These are phyloP conservation scores for Lachnellula arida DNA, from an alignment of 2,329 filamentous ascomycete genomes.

Conservation along the genomic window DNA sequence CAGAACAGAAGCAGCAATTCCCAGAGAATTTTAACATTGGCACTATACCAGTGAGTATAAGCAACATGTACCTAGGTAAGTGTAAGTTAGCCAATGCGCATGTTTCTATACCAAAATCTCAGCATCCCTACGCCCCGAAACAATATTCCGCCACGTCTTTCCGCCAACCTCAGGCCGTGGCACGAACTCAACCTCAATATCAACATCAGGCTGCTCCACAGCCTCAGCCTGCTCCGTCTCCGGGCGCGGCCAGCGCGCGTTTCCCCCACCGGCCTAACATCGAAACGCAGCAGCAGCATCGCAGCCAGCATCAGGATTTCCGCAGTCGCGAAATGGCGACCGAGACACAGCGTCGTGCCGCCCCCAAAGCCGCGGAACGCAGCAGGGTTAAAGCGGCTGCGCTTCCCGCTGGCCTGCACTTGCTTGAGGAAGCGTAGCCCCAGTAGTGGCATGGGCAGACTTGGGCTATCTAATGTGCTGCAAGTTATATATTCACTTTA, in stretches of 20 bases:
- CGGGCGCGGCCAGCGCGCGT: background rate
- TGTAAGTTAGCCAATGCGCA: no score
- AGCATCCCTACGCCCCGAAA: no score
- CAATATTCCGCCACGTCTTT: background rate
- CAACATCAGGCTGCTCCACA: constrained; percentile 18
- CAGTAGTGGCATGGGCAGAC: no score
- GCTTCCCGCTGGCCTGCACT: background rate
- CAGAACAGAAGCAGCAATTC: no score
- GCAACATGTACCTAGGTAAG: no score
- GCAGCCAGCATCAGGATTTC: constrained; percentile 33
- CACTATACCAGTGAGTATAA: no score
- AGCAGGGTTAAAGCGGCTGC: background rate
- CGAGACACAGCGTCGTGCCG: constrained; percentile 34
- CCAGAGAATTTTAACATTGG: no score
- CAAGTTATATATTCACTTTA: constrained; percentile 26
- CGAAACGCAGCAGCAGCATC: background rate
- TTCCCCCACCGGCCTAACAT: constrained; percentile 21
- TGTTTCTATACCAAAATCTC: no score
- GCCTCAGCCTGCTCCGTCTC: constrained; percentile 12
- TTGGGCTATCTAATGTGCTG: constrained; percentile 26
- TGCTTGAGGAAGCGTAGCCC: constrained; percentile 32
- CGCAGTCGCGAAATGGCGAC: constrained; percentile 33
- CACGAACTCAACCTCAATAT: constrained; percentile 17
- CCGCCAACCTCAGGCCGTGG: constrained; percentile 8
- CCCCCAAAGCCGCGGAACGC: constrained; percentile 34